Evolutionary conservation across 345 rosid species (phyloP).

Genomic region (Gossypium rotundifolium): DNA sequence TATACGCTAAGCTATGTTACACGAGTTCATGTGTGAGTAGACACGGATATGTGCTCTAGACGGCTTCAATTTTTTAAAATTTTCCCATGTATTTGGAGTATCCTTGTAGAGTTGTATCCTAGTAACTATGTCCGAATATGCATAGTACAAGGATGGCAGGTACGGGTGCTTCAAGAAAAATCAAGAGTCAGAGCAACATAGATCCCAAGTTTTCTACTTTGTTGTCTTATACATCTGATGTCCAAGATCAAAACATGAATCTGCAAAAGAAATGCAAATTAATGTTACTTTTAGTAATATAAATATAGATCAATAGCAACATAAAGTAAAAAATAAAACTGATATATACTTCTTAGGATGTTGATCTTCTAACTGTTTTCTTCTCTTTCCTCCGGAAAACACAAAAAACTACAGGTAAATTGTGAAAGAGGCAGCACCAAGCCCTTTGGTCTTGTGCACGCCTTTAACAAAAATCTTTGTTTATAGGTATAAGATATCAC

Average conservation of each 20-base stretch:
- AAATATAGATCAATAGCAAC: not conserved
- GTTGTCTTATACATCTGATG: not conserved
- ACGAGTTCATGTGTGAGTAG: no score
- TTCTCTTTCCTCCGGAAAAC: not conserved
- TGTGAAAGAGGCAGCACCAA: not conserved
- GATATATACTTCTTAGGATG: not conserved
- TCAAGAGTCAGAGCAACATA: no score
- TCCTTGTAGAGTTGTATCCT: no score
- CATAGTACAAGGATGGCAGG: no score
- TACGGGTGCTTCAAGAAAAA: no score
- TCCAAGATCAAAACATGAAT: not conserved
- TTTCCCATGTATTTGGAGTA: no score
- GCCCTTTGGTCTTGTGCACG: not conserved
- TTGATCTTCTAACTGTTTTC: not conserved
- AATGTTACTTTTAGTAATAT: conserved; percentile 1
- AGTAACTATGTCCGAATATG: no score
- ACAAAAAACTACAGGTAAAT: not conserved
- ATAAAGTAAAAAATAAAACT: not conserved
- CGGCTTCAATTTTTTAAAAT: no score
- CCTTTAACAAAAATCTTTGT: not conserved
- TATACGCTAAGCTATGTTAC: no score
- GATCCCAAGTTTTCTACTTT: conserved; percentile 4
- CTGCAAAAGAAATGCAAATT: not conserved
- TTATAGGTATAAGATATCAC: not conserved
- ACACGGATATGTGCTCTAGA: no score